Evolutionary conservation across 164 flowering plant species (phyloP).

Genomic region (Taxillus chinensis): DNA sequence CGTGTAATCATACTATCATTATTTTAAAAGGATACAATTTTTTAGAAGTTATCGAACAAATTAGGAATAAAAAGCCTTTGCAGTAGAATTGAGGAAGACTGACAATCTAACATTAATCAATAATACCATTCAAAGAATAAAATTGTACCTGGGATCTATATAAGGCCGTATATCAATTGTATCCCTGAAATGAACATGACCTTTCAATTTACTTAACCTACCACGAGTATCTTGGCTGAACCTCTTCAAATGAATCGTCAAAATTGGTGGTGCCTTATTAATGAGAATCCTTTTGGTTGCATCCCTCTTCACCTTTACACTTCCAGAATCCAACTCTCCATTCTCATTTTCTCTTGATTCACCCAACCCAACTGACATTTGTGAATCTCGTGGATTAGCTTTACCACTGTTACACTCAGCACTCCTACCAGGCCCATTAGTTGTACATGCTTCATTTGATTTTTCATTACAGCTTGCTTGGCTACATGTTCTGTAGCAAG

Average conservation of each 20-base stretch:
- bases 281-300: conserved; percentile 81
- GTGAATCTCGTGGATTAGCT: conserved; percentile 8
- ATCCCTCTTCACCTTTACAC: conserved; percentile 60
- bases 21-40: background rate
- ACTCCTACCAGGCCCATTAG: conserved; percentile 13
- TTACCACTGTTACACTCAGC: conserved; percentile 10
- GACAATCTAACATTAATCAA: background rate
- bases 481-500: conserved; percentile 8
- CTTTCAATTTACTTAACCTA: conserved; percentile 79
- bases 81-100: background rate
- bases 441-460: conserved; percentile 14
- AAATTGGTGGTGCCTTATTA: conserved; percentile 58
- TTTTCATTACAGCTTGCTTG: conserved; percentile 17
- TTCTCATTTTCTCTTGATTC: conserved; percentile 33
- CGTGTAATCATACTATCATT: too few species aligned
- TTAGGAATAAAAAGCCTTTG: background rate
- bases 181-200: conserved; percentile 65
- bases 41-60: too few species aligned
- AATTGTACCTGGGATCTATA: conserved; percentile 66
- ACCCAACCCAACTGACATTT: conserved; percentile 5
- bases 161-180: conserved; percentile 64
- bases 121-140: conserved; percentile 8
- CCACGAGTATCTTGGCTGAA: conserved; percentile 96
- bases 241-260: conserved; percentile 89
- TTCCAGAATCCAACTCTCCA: conserved; percentile 27